Conservation (phyloP, 169 alveolate genomes). For the Theileria parva region DNA sequence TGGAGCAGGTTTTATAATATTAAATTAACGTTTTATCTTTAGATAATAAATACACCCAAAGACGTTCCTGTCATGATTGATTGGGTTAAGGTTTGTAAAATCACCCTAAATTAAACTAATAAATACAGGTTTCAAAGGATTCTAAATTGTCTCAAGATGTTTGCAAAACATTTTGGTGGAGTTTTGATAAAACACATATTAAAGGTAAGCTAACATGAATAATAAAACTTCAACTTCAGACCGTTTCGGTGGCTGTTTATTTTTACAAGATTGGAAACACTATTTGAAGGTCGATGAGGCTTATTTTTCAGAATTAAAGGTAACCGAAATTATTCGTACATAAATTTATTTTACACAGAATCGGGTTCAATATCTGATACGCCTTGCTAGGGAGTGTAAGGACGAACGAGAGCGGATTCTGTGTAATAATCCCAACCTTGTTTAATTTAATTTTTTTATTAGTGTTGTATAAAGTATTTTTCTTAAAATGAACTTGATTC, state of each 20-base stretch:
- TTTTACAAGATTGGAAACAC: conserved; percentile 28
- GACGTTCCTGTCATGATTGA: conserved; percentile 26
- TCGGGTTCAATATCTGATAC: conserved; percentile 28
- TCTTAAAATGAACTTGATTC: conserved; percentile 45
- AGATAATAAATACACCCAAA: conserved; percentile 24
- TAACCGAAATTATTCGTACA: neutral
- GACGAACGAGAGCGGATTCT: conserved; percentile 22
- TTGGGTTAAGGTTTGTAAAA: conserved; percentile 45
- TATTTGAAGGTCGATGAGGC: conserved; percentile 24
- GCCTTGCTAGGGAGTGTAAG: neutral
- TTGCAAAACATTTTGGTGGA: conserved; percentile 60
- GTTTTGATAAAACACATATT: conserved; percentile 44
- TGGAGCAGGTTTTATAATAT: conserved; percentile 14
- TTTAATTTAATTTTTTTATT: conserved; percentile 2
- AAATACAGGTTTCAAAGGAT: conserved; percentile 32
- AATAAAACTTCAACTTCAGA: neutral
- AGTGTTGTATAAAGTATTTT: neutral
- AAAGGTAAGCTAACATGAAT: conserved; percentile 11
- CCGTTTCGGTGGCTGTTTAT: conserved; percentile 31
- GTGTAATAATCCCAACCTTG: neutral
- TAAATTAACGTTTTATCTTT: neutral
- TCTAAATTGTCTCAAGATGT: conserved; percentile 28
- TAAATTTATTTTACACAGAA: conserved; percentile 12
- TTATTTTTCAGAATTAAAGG: conserved; percentile 46
- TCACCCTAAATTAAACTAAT: neutral